These are phyloP conservation scores for Cladosporium velox DNA, from an alignment of 2,329 filamentous ascomycete species.

Conservation along the genomic window DNA sequence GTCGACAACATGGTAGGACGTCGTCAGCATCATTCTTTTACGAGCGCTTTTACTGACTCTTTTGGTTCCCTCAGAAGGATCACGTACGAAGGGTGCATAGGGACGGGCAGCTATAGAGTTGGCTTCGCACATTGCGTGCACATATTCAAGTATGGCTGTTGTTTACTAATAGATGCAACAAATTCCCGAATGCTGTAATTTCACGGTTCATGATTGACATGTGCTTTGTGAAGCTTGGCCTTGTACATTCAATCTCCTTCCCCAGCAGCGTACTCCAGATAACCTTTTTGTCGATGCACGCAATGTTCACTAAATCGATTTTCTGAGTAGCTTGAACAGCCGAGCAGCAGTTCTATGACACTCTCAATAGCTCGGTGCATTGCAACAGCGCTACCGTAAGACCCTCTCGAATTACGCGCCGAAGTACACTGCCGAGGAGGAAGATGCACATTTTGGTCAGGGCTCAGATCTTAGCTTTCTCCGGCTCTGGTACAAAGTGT, in stretches of 20 bases:
- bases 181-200: neutral
- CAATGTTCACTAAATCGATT: too few species aligned
- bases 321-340: too few species aligned
- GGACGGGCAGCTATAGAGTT: conserved; percentile 16
- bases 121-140: neutral
- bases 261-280: too few species aligned
- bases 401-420: too few species aligned
- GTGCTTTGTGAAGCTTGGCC: too few species aligned
- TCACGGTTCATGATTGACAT: too few species aligned
- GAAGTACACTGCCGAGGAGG: too few species aligned
- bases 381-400: too few species aligned
- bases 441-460: neutral
- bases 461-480: neutral
- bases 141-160: neutral
- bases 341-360: too few species aligned
- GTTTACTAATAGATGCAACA: neutral
- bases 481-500: neutral
- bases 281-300: too few species aligned
- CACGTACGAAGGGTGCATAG: conserved; percentile 31
- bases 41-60: conserved; percentile 9
- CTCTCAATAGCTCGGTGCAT: too few species aligned
- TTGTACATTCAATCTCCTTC: too few species aligned
- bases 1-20: conserved; percentile 61
- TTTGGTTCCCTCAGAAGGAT: conserved; percentile 25
- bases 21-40: neutral